Base-by-base conservation (phyloP, 2,329 filamentous ascomycete genomes). In the Orbilia javanica region DNA sequence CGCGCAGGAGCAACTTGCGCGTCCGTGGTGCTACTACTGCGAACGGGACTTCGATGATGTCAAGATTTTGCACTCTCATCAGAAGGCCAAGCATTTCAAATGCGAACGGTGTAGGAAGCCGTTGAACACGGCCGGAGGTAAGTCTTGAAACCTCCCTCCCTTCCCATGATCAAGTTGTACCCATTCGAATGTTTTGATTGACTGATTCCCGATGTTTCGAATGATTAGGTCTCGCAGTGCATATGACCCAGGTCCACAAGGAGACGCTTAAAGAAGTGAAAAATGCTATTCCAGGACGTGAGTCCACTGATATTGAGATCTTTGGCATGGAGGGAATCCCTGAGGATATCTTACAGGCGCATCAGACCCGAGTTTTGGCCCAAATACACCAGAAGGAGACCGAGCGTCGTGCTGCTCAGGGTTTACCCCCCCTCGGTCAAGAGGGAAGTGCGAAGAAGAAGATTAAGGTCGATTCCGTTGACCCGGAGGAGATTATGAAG, bases 51-150 rank as follows among this genome's bases (percentile, higher is more conserved):
- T 98, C 84, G 94, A 98, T 84, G 96, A 99, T 84, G 85, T 97
- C 55, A 97, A 97, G 87, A 94, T 98, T 81, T 90, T 99, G 80
- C 96, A 97, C 81, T 94, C 93, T 73, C 96, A 99, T 84, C 96
- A 98, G 83, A 98, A 97, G 84, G 94, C 95, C n/a, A 98, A 98
- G 85, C 96, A 99, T 85, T 98, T 97, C 88, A 97, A 97, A 85
- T 99, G 96, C 86, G 93, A 97, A 82, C 87, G 91, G 86, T 99
- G 96, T 84, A 91, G 91, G 66, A 90, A 96, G 80, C 89, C 94
- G 81, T 86, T 99, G 70, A 97, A 97, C 83, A 99, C 96, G 0
- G 94, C 94, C 48, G 96, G 96, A 88, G 96, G 94, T 96, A 85
- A 83, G 89, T 84, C 34, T 10, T 39, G 36, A 39, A 39, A 39